Evolutionary conservation across 352 stramenopile species (phyloP), one percentile per base, ranked within the genome.

Genomic region (Phytophthora pisi): DNA sequence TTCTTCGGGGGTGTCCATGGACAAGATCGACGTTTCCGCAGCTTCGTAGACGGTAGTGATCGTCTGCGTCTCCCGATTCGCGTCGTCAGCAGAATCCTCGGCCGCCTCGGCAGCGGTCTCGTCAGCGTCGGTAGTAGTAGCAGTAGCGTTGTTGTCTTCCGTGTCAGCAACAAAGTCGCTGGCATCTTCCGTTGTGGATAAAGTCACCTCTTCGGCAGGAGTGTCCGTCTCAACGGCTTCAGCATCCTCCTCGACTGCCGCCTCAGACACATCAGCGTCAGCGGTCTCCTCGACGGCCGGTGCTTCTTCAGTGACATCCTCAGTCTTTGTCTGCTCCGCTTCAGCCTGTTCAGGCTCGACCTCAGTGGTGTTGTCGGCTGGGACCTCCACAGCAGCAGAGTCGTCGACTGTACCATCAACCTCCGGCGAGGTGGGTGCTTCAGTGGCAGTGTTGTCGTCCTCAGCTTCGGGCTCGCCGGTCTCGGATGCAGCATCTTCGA

Each of bases 41-140:
- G 45, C 47, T 61, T 68, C 49, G 16, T 68, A 58, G 15, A 24
- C 16, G n/a, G 53, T 62, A 8, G 53, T 59, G 36, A 66, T 49
- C 36, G 63, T 61, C 20, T 70, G 51, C 20, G 61, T 51, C 28
- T 64, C 54, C 7, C 55, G 38, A 45, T 7, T 47, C 4, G 13
- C 26, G 26, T 70, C 66, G 5, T 50, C 26, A 34, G 46, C 49
- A 47, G 20, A 52, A 0, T 8, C 15, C 24, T 51, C 46, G 34
- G 23, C 1, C 40, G 20, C 18, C 11, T 70, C 61, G n/a, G 11
- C 13, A 43, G 9, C 13, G 1, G 13, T 45, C 20, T 61, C 46
- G 16, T 50, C 30, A 23, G 10, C 30, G 30, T 66, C 61, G 46
- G n/a, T 15, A 46, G 43, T 23, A 23, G 15, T 23, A 31, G 62